Percentiles rank a stretch among this genome's conserved stretches.
phyloP scores from a whole-genome alignment of 2,329 filamentous ascomycete genomes.

The Cadophora gregata region DNA sequence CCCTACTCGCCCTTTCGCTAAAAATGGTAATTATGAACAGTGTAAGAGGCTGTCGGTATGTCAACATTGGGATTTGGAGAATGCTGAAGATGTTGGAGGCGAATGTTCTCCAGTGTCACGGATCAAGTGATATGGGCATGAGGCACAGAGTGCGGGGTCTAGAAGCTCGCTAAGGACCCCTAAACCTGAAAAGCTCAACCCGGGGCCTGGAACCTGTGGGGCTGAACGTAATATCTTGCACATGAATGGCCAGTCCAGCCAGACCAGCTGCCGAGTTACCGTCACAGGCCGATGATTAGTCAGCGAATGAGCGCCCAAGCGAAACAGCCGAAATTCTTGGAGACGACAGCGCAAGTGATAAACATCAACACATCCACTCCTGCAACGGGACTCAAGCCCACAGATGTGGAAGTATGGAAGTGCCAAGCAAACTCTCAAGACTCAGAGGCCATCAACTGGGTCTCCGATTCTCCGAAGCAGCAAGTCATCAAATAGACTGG shows the following conservation, averaged over 20 bases:
- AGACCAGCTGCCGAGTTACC: not conserved
- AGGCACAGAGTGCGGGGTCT: not conserved
- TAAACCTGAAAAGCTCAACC: not conserved
- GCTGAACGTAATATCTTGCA: not conserved
- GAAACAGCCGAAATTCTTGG: not conserved
- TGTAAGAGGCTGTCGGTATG: not conserved
- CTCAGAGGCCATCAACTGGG: not conserved
- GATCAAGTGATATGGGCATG: not conserved
- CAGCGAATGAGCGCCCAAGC: not conserved
- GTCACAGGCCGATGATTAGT: not conserved
- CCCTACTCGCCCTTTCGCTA: not conserved
- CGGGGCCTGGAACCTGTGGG: not conserved
- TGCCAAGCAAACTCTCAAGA: not conserved
- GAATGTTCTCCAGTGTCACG: not conserved
- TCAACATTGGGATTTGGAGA: not conserved
- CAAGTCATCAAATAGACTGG: not conserved
- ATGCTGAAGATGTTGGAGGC: not conserved
- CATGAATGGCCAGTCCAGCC: not conserved
- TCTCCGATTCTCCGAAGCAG: not conserved
- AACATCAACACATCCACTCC: not conserved
- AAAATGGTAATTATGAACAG: not conserved
- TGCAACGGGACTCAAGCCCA: not conserved
- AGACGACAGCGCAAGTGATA: not conserved
- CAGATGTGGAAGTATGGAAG: not conserved
- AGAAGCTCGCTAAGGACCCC: slow-evolving; percentile 1